These are phyloP conservation scores for Fomitopsis pinicola DNA, from an alignment of 1,284 basidiomycete species.

Conservation along the genomic window DNA sequence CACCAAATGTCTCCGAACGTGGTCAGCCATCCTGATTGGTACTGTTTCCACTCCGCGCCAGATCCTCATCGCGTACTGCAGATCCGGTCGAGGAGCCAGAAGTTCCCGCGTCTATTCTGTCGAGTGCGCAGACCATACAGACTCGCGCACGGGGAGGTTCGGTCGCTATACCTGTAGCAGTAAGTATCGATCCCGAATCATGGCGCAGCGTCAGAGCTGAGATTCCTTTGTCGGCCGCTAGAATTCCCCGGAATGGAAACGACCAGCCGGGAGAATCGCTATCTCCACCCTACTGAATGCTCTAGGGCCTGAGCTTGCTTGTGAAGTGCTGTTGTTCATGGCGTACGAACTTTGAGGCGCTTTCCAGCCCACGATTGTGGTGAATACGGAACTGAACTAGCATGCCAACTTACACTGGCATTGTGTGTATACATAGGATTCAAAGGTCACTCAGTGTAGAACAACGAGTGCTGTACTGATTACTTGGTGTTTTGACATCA, in stretches of 20 bases:
- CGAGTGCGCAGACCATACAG: background rate
- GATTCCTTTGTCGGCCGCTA: background rate
- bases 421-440: too few species aligned
- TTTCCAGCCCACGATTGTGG: background rate
- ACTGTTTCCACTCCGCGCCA: background rate
- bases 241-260: slow-evolving; percentile 6
- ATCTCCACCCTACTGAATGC: slow-evolving; percentile 30
- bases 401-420: too few species aligned
- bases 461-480: too few species aligned
- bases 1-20: slow-evolving; percentile 1
- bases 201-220: too few species aligned
- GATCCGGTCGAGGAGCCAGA: background rate
- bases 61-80: background rate
- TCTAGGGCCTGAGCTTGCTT: slow-evolving; percentile 36
- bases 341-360: slow-evolving; percentile 18
- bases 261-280: slow-evolving; percentile 14
- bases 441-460: too few species aligned
- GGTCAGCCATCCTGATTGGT: background rate
- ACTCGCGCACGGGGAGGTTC: background rate
- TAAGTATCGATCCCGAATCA: background rate
- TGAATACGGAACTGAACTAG: too few species aligned
- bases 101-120: background rate
- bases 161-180: slow-evolving; percentile 1
- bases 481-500: too few species aligned
- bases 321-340: slow-evolving; percentile 23